Base-by-base conservation (phyloP, 352 stramenopile species). In the Pelagophyceae sp. region DNA sequence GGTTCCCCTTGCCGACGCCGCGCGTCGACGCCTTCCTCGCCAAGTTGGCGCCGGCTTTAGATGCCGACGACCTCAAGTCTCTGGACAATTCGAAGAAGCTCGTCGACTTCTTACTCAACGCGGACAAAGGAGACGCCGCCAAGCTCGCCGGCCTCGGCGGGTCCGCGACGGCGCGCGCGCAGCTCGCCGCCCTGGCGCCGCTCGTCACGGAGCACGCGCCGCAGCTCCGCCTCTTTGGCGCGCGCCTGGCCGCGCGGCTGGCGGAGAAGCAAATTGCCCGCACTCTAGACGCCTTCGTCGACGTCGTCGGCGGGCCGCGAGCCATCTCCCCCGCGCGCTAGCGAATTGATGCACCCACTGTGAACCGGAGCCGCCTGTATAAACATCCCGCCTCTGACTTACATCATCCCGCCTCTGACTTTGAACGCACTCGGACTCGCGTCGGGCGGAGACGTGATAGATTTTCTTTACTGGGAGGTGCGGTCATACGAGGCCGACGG, bases 201-300 rank as follows among this genome's bases (percentile, higher is more conserved):
- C 6, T 74, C 67, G 23, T 74, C 35, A 5, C 1, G 1, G 67
- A 74, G 29, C 67, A 37, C 1, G 17, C 17, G 0, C 17, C 19
- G 2, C 17, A 74, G 5, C 67, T 74, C 17, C 2, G 33, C 17
- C 33, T 54, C 35, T 74, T 74, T 31, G 67, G 35, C 11, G 29
- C 67, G 15, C 27, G 58, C 35, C 11, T 74, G 35, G 67, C 67
- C 5, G 33, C 33, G 2, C 5, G 33, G 37, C 67, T 74, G 35
- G 67, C 67, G 15, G 67, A 74, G 38, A 74, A 74, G 67, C 67
- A 74, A 37, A 19, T 74, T n/a, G 33, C 35, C 17, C 67, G 67
- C 17, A 74, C 33, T 37, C 35, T 74, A 23, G 33, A 11, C 67
- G 67, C 38, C 35, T 5, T 74, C 67, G 67, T n/a, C 58, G 58